A percentile compares a stretch with the other conserved stretches of the same genome.
Conservation (phyloP, 805 yeast genomes). For the Candida ulmi region DNA sequence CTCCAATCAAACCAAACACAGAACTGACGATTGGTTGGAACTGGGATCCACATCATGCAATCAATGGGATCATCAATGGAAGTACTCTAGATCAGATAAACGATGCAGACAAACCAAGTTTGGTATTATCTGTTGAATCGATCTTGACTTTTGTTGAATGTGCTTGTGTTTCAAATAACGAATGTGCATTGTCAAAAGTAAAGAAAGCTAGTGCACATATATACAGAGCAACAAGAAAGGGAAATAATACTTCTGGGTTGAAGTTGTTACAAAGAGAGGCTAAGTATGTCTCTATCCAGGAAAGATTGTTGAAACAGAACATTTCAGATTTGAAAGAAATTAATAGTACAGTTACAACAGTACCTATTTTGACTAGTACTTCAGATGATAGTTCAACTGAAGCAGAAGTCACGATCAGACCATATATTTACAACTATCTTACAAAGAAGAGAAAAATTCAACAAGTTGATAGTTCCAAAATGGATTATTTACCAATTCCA, state of each 20-base stretch:
- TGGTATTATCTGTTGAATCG: conserved; percentile 59
- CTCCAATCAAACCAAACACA: conserved; percentile 53
- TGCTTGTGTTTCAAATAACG: conserved; percentile 42
- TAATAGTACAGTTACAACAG: conserved; percentile 4
- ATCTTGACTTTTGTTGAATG: conserved; percentile 61
- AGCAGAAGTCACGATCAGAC: conserved; percentile 15
- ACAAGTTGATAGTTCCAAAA: conserved; percentile 7
- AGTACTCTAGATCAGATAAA: conserved; percentile 47
- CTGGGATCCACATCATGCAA: conserved; percentile 82
- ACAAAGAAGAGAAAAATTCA: conserved; percentile 10
- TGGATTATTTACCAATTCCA: conserved; percentile 23
- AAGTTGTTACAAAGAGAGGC: conserved; percentile 28
- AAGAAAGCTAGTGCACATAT: conserved; percentile 57
- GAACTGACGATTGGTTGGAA: conserved; percentile 84
- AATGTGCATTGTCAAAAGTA: conserved; percentile 54
- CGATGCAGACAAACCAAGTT: conserved; percentile 45
- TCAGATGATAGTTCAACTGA: conserved; percentile 4
- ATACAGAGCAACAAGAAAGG: conserved; percentile 43
- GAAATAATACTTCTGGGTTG: conserved; percentile 18
- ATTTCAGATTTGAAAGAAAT: conserved; percentile 14
- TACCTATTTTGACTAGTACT: conserved; percentile 4
- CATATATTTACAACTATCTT: conserved; percentile 15
- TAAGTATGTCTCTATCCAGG: conserved; percentile 25
- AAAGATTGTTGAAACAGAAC: conserved; percentile 24
- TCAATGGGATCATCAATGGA: conserved; percentile 41